Conservation (phyloP, 2,329 filamentous ascomycete genomes). For the Cadophora sp. region DNA sequence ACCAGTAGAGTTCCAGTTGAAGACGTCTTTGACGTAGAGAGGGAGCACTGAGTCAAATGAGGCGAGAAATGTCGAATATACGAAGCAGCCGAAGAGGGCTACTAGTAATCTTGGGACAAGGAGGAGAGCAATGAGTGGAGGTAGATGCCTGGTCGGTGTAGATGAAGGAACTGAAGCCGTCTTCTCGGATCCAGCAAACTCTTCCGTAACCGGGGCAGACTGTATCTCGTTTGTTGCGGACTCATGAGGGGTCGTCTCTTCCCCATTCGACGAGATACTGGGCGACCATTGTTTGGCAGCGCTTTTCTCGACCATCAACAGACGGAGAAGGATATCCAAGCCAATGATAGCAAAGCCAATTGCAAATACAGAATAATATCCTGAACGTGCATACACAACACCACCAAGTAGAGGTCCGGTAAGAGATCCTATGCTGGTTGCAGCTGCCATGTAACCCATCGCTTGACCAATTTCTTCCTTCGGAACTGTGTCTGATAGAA, state of each 20-base stretch:
- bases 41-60: conserved; percentile 62
- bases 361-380: conserved; percentile 66
- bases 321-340: conserved; percentile 60
- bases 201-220: conserved; percentile 7
- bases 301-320: conserved; percentile 63
- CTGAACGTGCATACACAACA: conserved; percentile 65
- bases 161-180: background rate
- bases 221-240: conserved; percentile 22
- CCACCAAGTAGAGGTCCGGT: conserved; percentile 73
- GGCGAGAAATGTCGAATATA: conserved; percentile 56
- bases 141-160: conserved; percentile 29
- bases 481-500: conserved; percentile 73
- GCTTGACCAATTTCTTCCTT: conserved; percentile 39
- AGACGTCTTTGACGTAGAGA: conserved; percentile 59
- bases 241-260: background rate
- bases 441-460: conserved; percentile 40
- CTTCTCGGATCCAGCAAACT: conserved; percentile 14
- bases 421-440: conserved; percentile 67
- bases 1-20: conserved; percentile 60
- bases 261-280: background rate
- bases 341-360: conserved; percentile 62
- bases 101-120: conserved; percentile 49
- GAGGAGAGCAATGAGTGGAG: conserved; percentile 49
- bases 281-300: conserved; percentile 55
- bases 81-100: conserved; percentile 51